Evolutionary conservation across 2,329 filamentous ascomycete genomes (phyloP), one percentile per base, ranked within the genome.

Genomic region (Diplocarpon rosae): DNA sequence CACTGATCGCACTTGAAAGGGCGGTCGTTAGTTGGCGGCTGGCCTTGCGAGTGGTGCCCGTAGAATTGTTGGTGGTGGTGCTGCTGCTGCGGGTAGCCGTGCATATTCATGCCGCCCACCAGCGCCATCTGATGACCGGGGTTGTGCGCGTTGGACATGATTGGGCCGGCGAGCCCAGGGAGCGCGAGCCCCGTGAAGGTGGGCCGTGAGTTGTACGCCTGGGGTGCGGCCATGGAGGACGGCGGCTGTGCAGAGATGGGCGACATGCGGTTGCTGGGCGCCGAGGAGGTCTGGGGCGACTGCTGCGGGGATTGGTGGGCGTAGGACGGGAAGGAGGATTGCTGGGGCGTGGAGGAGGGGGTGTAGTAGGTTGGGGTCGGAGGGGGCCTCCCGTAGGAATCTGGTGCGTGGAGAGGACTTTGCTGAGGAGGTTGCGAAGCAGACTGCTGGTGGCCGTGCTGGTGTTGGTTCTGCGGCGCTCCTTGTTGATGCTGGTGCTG

Each of bases 1-100:
- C 92, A 98, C 60, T 85, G 76, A 56, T 96, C 88, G 62, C 92
- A 98, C 65, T 89, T 89, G 70, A 94, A 96, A 0, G 92, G 92
- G 5, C 90, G 78, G 55, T 96, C 90, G 45, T 83, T 81, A 24
- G 74, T 70, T 9, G 72, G 68, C 15, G 69, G 65, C 50, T 72
- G 72, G 37, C 67, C 65, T 27, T 62, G 63, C 11, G 73, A 70
- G 46, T 75, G 75, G 9, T 69, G 66, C 12, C 69, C 69, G 48
- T 86, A 85, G 64, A 89, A 75, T 2, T 52, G 49, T 45, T 56
- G 53, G 15, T 69, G 55, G 56, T 78, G 52, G 66, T 77, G 56
- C 65, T 69, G 55, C 56, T 78, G 52, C 66, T 77, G 56, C 65
- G 71, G 64, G 72, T 80, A 62, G 15, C 42, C 38, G 67, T 80